These are phyloP conservation scores for Shiraia bambusicola DNA, from an alignment of 2,329 filamentous ascomycete species.

Conservation along the genomic window DNA sequence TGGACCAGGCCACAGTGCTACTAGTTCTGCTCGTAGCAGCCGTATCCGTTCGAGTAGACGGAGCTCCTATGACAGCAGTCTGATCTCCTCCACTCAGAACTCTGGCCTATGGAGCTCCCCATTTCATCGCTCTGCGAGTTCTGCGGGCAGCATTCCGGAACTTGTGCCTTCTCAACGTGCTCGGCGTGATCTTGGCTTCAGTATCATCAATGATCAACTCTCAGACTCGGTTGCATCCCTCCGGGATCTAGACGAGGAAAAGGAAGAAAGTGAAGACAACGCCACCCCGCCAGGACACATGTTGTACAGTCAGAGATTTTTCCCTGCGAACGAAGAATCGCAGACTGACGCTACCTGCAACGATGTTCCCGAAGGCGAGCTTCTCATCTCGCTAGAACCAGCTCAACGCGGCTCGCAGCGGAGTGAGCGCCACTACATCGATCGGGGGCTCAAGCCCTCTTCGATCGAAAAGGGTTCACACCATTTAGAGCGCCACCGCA, in stretches of 20 bases:
- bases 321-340: constrained; percentile 28
- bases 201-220: constrained; percentile 34
- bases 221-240: constrained; percentile 37
- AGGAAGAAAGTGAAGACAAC: constrained; percentile 26
- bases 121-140: constrained; percentile 41
- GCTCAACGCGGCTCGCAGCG: constrained; percentile 29
- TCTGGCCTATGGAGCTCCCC: constrained; percentile 39
- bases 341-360: constrained; percentile 6
- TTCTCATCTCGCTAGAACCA: constrained; percentile 29
- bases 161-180: constrained; percentile 39
- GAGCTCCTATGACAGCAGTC: constrained; percentile 59
- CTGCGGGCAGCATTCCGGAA: constrained; percentile 43
- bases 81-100: constrained; percentile 46
- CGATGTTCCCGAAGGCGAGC: constrained; percentile 20
- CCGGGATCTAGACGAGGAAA: constrained; percentile 26
- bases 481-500: constrained; percentile 26
- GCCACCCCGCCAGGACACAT: constrained; percentile 32
- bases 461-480: no score
- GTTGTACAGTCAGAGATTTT: constrained; percentile 32
- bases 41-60: constrained; percentile 57
- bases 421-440: constrained; percentile 6
- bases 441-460: no score
- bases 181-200: constrained; percentile 32
- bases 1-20: constrained; percentile 42
- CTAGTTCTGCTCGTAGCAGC: constrained; percentile 51